A percentile compares a stretch with the other conserved stretches of the same genome.
Conservation (phyloP, 2,329 filamentous ascomycete genomes). For the Cercospora brassicicola region DNA sequence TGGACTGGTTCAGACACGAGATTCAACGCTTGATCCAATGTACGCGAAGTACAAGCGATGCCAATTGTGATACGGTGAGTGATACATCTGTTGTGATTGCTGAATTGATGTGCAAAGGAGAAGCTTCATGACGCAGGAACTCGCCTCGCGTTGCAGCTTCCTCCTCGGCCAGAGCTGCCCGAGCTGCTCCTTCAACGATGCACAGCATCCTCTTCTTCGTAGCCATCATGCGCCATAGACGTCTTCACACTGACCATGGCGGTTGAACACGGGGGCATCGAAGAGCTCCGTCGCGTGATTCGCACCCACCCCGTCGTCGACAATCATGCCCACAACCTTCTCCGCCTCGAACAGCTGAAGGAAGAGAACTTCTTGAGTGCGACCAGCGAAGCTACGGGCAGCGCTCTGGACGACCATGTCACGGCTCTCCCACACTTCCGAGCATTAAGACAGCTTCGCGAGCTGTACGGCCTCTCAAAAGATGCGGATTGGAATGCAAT, state of each 20-base stretch:
- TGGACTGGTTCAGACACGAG: neutral
- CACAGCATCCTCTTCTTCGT: neutral
- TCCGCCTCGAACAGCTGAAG: slow-evolving; percentile 53
- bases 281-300: slow-evolving; percentile 33
- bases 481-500: slow-evolving; percentile 63
- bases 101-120: neutral
- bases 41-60: neutral
- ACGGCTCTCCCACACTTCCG: slow-evolving; percentile 67
- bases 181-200: neutral
- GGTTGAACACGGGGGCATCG: slow-evolving; percentile 15
- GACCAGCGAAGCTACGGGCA: slow-evolving; percentile 70
- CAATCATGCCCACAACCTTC: slow-evolving; percentile 70
- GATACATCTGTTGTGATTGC: neutral
- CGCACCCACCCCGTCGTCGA: slow-evolving; percentile 62
- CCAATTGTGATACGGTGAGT: neutral
- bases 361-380: slow-evolving; percentile 62
- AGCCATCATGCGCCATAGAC: neutral
- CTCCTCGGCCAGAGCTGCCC: neutral
- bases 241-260: slow-evolving; percentile 1
- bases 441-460: slow-evolving; percentile 66
- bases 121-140: neutral
- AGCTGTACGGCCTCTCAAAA: slow-evolving; percentile 59
- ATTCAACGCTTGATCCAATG: neutral
- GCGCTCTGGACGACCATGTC: slow-evolving; percentile 62
- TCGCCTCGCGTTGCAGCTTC: neutral